Conservation (phyloP, 2,329 filamentous ascomycete genomes). For the Aulographum hederae region DNA sequence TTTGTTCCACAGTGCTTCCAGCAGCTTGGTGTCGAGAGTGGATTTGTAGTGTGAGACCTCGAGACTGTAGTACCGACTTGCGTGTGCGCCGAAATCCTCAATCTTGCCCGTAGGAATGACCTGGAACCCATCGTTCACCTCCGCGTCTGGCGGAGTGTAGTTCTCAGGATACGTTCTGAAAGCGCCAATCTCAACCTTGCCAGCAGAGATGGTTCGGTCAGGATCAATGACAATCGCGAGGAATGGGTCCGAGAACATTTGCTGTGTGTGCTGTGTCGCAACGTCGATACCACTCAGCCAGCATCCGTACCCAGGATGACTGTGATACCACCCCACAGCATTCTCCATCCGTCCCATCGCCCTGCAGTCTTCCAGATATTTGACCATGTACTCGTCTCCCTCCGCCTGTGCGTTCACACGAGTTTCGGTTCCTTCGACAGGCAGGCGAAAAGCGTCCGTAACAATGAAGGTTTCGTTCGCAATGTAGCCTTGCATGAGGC, state of each 20-base stretch:
- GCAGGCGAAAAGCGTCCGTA: slow-evolving; percentile 82
- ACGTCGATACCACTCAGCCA: slow-evolving; percentile 97
- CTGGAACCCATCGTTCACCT: slow-evolving; percentile 41
- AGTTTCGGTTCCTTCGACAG: slow-evolving; percentile 96
- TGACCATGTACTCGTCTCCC: slow-evolving; percentile 91
- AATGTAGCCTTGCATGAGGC: slow-evolving; percentile 91
- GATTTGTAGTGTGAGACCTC: slow-evolving; percentile 92
- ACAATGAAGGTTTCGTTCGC: slow-evolving; percentile 73
- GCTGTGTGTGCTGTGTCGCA: slow-evolving; percentile 68
- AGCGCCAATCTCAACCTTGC: slow-evolving; percentile 92
- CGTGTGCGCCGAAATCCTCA: slow-evolving; percentile 88
- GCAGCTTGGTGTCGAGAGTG: slow-evolving; percentile 66
- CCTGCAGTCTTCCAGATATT: slow-evolving; percentile 60
- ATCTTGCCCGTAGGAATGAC: slow-evolving; percentile 84
- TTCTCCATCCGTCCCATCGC: slow-evolving; percentile 72
- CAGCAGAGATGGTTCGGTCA: slow-evolving; percentile 81
- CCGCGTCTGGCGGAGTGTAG: slow-evolving; percentile 33
- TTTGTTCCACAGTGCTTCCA: slow-evolving; percentile 92
- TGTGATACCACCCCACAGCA: slow-evolving; percentile 95
- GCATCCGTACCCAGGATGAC: slow-evolving; percentile 92
- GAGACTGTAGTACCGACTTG: slow-evolving; percentile 75
- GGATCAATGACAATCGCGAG: slow-evolving; percentile 93
- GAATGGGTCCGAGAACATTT: slow-evolving; percentile 76
- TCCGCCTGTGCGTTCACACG: slow-evolving; percentile 91
- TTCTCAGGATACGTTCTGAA: slow-evolving; percentile 77